Conservation (phyloP, 176 grass and related monocot genomes). For the Poa pratensis region DNA sequence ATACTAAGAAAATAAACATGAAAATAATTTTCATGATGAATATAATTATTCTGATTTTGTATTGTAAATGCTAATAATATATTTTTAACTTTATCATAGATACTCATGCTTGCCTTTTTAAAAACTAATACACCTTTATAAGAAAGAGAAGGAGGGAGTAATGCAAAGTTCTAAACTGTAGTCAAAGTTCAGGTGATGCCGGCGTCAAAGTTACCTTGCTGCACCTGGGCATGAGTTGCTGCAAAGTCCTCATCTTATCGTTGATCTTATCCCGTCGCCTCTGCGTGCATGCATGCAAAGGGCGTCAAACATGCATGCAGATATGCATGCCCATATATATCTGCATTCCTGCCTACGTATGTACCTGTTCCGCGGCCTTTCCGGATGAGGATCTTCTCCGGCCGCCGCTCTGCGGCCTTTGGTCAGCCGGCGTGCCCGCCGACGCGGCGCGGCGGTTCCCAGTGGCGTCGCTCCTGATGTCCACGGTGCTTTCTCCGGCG, state of each 20-base stretch:
- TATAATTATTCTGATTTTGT: too few species aligned
- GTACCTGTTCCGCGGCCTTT: neutral
- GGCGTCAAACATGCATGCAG: neutral
- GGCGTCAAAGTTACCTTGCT: neutral
- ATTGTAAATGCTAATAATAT: too few species aligned
- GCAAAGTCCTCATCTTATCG: slow-evolving; percentile 28
- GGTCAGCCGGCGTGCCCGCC: neutral
- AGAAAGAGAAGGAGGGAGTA: too few species aligned
- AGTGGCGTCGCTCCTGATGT: neutral
- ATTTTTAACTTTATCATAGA: too few species aligned
- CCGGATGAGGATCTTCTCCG: neutral
- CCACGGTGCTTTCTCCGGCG: neutral
- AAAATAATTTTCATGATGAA: too few species aligned
- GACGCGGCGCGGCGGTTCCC: neutral
- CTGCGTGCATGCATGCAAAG: neutral
- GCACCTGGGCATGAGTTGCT: slow-evolving; percentile 6
- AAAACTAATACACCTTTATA: too few species aligned
- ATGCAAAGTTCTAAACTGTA: too few species aligned
- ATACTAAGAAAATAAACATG: too few species aligned
- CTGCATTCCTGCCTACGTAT: neutral
- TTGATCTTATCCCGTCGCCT: slow-evolving; percentile 25
- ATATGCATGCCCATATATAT: neutral
- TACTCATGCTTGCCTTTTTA: too few species aligned
- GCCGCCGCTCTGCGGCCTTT: neutral
- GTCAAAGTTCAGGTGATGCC: too few species aligned